These are phyloP conservation scores for Smallanthus sonchifolius DNA, from an alignment of 129 eudicot genomes.

Conservation along the genomic window DNA sequence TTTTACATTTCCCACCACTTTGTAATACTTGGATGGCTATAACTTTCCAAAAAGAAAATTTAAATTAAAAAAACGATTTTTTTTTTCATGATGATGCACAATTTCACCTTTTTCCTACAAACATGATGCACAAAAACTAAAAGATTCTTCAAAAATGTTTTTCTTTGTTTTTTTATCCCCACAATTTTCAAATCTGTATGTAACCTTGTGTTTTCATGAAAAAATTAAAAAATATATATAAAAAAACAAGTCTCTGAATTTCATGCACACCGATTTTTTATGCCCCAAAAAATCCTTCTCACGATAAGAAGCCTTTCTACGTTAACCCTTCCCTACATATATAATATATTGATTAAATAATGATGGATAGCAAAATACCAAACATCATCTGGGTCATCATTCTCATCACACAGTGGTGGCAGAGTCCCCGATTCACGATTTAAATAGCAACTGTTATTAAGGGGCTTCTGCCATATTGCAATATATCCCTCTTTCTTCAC, in stretches of 20 bases:
- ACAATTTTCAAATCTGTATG: neutral
- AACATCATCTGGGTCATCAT: constrained; percentile 83
- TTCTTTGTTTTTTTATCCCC: neutral
- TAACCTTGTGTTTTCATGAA: neutral
- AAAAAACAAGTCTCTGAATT: neutral
- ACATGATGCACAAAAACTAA: neutral
- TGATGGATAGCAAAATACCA: constrained; percentile 47
- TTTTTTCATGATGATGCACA: too few relatives aligned
- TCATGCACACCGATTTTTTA: neutral
- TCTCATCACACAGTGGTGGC: constrained; percentile 80
- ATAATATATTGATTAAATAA: neutral
- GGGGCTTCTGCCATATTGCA: constrained; percentile 96
- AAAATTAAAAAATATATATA: too few relatives aligned
- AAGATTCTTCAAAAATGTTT: neutral
- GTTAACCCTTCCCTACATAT: neutral
- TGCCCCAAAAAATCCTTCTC: neutral
- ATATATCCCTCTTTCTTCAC: constrained; percentile 92
- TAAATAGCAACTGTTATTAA: constrained; percentile 72
- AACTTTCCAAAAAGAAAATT: neutral
- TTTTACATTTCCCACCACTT: too few relatives aligned
- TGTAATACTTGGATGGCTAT: neutral
- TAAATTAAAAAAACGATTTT: too few relatives aligned
- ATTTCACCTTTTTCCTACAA: neutral
- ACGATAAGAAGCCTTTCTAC: neutral
- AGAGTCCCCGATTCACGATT: constrained; percentile 62